Conservation (phyloP, 306 rosid species). For the Glycine tomentella region DNA sequence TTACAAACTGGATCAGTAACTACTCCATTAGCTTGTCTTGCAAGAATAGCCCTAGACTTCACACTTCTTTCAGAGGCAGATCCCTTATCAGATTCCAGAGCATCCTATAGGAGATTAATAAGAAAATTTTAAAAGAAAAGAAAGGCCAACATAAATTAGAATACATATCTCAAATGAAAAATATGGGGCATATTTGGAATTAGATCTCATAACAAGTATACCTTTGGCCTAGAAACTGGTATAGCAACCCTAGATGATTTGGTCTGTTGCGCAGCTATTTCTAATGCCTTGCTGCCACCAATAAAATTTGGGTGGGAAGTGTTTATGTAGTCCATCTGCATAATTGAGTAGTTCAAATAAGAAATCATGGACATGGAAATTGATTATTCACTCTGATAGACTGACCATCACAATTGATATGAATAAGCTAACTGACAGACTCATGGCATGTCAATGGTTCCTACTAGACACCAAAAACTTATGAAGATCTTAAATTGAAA, state of each 20-base stretch:
- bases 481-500: not conserved
- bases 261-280: conserved; percentile 76
- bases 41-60: too few species aligned
- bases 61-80: too few species aligned
- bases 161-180: conserved; percentile 21
- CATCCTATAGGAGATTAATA: conserved; percentile 65
- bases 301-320: conserved; percentile 95
- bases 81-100: conserved; percentile 54
- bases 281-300: conserved; percentile 96
- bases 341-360: not conserved
- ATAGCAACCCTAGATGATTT: conserved; percentile 71
- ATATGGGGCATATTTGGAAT: conserved; percentile 29
- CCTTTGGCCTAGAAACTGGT: conserved; percentile 77
- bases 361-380: conserved; percentile 23
- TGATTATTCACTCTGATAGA: conserved; percentile 29
- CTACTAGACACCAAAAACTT: conserved; percentile 16
- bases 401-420: conserved; percentile 26
- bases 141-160: not conserved
- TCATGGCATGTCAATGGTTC: conserved; percentile 6
- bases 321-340: conserved; percentile 97
- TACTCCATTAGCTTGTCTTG: too few species aligned
- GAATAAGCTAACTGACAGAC: not conserved
- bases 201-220: conserved; percentile 36
- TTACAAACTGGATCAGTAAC: not conserved
- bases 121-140: not conserved